Evolutionary conservation across 805 yeast genomes (phyloP).

Genomic region (Priceomyces medius): DNA sequence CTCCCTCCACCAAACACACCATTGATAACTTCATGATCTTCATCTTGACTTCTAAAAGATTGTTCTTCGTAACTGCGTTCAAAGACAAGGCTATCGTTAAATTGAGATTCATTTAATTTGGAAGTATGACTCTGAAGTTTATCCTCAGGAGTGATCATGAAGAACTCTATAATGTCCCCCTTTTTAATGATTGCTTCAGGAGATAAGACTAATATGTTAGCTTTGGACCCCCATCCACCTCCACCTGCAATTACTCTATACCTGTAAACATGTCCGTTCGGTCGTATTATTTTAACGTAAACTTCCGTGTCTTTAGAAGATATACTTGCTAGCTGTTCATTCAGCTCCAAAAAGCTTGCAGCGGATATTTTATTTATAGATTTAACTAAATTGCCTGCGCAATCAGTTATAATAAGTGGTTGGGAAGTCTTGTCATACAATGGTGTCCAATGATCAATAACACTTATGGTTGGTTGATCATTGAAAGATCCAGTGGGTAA

Average conservation of each 20-base stretch:
- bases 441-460: conserved; percentile 35
- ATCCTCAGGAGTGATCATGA: conserved; percentile 41
- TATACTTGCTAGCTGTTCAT: conserved; percentile 35
- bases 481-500: conserved; percentile 18
- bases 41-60: conserved; percentile 13
- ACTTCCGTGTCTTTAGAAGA: conserved; percentile 46
- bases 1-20: conserved; percentile 32
- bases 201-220: conserved; percentile 63
- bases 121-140: conserved; percentile 13
- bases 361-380: conserved; percentile 56
- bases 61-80: conserved; percentile 35
- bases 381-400: conserved; percentile 60
- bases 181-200: conserved; percentile 47
- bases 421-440: conserved; percentile 21
- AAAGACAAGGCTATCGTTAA: conserved; percentile 16
- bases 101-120: conserved; percentile 8
- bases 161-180: conserved; percentile 52
- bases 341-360: conserved; percentile 51
- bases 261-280: conserved; percentile 18
- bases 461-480: background rate
- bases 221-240: conserved; percentile 73
- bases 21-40: conserved; percentile 9
- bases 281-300: conserved; percentile 29
- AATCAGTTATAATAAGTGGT: conserved; percentile 45
- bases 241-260: conserved; percentile 70